Evolutionary conservation across 208 protist species (phyloP).

Genomic region (Trypanosomatidae sp.): DNA sequence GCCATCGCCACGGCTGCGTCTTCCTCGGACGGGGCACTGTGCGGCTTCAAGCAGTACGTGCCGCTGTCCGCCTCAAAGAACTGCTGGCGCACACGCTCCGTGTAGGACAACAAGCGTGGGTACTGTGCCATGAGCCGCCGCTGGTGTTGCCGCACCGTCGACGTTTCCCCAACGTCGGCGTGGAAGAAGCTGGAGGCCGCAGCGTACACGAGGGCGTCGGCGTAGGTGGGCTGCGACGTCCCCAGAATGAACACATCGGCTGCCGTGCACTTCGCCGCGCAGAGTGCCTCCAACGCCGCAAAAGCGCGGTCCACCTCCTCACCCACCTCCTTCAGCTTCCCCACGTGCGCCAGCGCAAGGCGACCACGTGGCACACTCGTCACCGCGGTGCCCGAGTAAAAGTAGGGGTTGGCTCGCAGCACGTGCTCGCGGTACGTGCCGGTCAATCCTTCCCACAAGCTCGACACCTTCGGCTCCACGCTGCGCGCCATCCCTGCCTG

Average conservation of each 20-base stretch:
- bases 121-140: conserved; percentile 56
- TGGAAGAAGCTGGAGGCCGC: conserved; percentile 74
- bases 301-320: conserved; percentile 54
- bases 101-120: conserved; percentile 60
- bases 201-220: conserved; percentile 76
- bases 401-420: conserved; percentile 42
- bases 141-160: conserved; percentile 12
- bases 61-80: conserved; percentile 81
- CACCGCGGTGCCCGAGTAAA: conserved; percentile 22
- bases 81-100: conserved; percentile 60
- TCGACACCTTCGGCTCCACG: conserved; percentile 64
- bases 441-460: conserved; percentile 50
- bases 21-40: not conserved
- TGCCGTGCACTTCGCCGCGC: conserved; percentile 18
- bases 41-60: conserved; percentile 57
- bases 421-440: conserved; percentile 52
- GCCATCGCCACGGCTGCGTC: conserved; percentile 2
- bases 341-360: conserved; percentile 22
- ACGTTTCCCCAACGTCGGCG: conserved; percentile 45
- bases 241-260: conserved; percentile 64
- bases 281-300: conserved; percentile 32
- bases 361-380: conserved; percentile 11
- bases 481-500: conserved; percentile 36
- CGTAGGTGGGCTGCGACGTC: conserved; percentile 46
- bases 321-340: conserved; percentile 47